Evolutionary conservation across 2,329 filamentous ascomycete genomes (phyloP).

Genomic region (Thermothelomyces thermophilus): DNA sequence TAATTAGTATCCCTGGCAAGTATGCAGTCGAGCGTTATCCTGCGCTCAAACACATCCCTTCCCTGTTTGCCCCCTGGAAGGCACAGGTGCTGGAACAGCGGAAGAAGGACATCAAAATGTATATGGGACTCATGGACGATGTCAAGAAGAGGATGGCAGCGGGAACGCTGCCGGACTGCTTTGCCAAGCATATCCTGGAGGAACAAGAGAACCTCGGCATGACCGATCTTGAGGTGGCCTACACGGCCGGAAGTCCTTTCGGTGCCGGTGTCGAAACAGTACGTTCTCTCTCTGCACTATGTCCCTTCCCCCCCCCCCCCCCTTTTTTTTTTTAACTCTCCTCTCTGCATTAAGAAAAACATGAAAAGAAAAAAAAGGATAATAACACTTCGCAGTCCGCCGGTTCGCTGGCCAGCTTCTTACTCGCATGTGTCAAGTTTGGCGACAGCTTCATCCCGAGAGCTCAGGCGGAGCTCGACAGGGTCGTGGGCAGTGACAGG

Average conservation of each 20-base stretch:
- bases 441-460: slow-evolving; percentile 41
- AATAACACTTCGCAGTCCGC: slow-evolving; percentile 33
- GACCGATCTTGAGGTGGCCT: slow-evolving; percentile 38
- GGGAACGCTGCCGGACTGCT: slow-evolving; percentile 34
- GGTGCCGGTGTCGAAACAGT: slow-evolving; percentile 40
- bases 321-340: too few relatives aligned
- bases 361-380: too few relatives aligned
- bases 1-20: slow-evolving; percentile 30
- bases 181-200: slow-evolving; percentile 37
- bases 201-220: slow-evolving; percentile 37
- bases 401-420: slow-evolving; percentile 43
- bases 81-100: slow-evolving; percentile 32
- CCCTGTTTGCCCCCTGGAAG: slow-evolving; percentile 36
- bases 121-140: slow-evolving; percentile 36
- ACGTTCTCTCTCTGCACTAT: slow-evolving; percentile 14
- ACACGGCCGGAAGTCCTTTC: slow-evolving; percentile 39
- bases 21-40: slow-evolving; percentile 38
- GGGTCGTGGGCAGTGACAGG: slow-evolving; percentile 32
- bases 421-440: slow-evolving; percentile 47
- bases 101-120: slow-evolving; percentile 31
- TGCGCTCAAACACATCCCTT: slow-evolving; percentile 33
- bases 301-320: too few relatives aligned
- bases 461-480: slow-evolving; percentile 36
- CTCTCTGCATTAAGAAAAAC: too few relatives aligned
- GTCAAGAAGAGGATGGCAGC: slow-evolving; percentile 30